Evolutionary conservation across 1,139 yeast species (phyloP), one percentile per base, ranked within the genome.

Genomic region (Kazachstania sp.): DNA sequence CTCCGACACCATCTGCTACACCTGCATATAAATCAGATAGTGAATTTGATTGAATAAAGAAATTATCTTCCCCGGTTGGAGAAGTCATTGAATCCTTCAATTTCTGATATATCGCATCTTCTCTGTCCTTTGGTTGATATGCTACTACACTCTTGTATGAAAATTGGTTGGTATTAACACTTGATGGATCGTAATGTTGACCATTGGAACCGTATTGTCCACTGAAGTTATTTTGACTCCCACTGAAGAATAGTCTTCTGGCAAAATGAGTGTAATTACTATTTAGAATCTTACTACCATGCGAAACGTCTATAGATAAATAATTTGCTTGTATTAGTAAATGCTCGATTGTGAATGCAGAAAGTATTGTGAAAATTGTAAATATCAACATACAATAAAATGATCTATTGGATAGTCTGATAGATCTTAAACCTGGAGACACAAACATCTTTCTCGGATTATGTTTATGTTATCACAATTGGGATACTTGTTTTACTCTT

Each of bases 1-100:
- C 97, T 16, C 97, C 97, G 5, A 92, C 97, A 18, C 98, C 98
- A 66, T 92, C 98, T 2, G 97, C 92, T 1, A 92, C 97, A 9
- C 96, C 97, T 8, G 86, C 73, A 37, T 74, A 73, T 9, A 77
- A 73, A 12, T 69, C 70, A 19, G 64, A 60, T 26, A 68, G 61
- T 8, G 69, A 65, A 13, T 61, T 65, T 37, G 57, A 54, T 6
- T 81, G 71, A 35, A 80, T 72, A 55, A 90, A 82, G 58, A 77
- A 83, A 56, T 87, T 86, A 64, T 90, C 98, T 61, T 90, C 97
- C 4, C 97, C 98, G 1, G 92, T 75, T 3, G 85, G 81, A 1
- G 86, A 81, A 29, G 53, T 53, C 15, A 63, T 47, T 15, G 59
- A 55, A 28, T 50, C 50, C 48, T 68, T 66, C 46, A 67, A 58